Base-by-base conservation (phyloP, 371 early-diverging fungal genomes). In the Mortierella sp. region DNA sequence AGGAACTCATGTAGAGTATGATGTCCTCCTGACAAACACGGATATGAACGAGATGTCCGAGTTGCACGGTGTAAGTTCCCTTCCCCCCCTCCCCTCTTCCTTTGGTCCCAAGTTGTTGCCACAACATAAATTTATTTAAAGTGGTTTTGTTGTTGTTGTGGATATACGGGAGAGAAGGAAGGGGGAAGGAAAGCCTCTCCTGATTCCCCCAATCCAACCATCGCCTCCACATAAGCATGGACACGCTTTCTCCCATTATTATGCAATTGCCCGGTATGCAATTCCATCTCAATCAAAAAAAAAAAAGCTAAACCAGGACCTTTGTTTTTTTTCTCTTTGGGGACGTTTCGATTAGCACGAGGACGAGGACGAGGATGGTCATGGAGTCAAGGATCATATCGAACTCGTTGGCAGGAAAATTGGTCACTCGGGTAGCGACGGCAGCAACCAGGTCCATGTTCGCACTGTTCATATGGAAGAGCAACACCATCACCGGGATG, bases 21-120 rank as follows among this genome's bases (percentile, higher is more conserved):
- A 68, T 53, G 64, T 68, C 48, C 42, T 73, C n/a, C n/a, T n/a
- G 31, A 64, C 56, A 39, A 49, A n/a, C n/a, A n/a, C 68, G 0
- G 72, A 79, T 14, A 31, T 42, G 16, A 31, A 50, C 47, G 67
- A 70, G 54, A 70, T 63, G 70, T 31, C 70, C 16, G 70, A 70
- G 43, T 47, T 49, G 14, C 62, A 56, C 28, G 47, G 23, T 18
- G 67, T 67, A 62, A 55, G 67, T 54, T n/a, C n/a, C n/a, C n/a
- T n/a, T n/a, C n/a, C n/a, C n/a, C n/a, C n/a, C n/a, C n/a, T n/a
- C n/a, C n/a, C n/a, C n/a, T n/a, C n/a, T n/a, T n/a, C n/a, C n/a
- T n/a, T n/a, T n/a, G n/a, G n/a, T n/a, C n/a, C n/a, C n/a, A n/a
- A n/a, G n/a, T n/a, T n/a, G n/a, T n/a, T n/a, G n/a, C n/a, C n/a